Conservation (phyloP, 2,329 filamentous ascomycete genomes). For the Penicillium digitatum region DNA sequence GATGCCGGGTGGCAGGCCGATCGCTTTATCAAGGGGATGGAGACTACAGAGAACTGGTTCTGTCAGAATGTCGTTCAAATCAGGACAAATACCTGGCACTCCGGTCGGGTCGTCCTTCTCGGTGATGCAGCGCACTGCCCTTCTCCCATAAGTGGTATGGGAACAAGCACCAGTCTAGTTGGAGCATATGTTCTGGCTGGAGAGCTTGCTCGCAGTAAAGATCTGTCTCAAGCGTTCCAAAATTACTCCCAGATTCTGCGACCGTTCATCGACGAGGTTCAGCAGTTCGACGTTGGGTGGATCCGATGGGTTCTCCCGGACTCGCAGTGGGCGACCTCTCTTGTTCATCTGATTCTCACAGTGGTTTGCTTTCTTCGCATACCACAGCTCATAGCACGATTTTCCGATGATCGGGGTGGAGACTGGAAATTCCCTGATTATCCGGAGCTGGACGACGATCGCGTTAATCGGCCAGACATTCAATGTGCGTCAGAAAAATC, state of each 20-base stretch:
- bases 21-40: slow-evolving; percentile 40
- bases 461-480: not conserved
- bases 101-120: slow-evolving; percentile 35
- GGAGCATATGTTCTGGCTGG: slow-evolving; percentile 57
- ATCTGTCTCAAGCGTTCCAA: slow-evolving; percentile 19
- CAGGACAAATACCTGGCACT: slow-evolving; percentile 28
- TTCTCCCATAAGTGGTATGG: slow-evolving; percentile 35
- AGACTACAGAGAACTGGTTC: slow-evolving; percentile 44
- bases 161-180: slow-evolving; percentile 34
- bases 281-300: slow-evolving; percentile 15
- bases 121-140: slow-evolving; percentile 42
- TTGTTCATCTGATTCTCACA: slow-evolving; percentile 14
- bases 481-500: not conserved
- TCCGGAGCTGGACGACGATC: slow-evolving; percentile 1
- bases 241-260: slow-evolving; percentile 23
- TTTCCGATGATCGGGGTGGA: slow-evolving; percentile 17
- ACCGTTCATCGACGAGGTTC: slow-evolving; percentile 23
- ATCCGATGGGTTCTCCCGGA: slow-evolving; percentile 16
- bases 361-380: slow-evolving; percentile 16
- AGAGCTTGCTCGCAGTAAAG: slow-evolving; percentile 33
- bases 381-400: slow-evolving; percentile 15
- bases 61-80: slow-evolving; percentile 39
- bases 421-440: slow-evolving; percentile 24
- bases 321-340: slow-evolving; percentile 19
- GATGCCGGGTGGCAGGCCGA: slow-evolving; percentile 40